Evolutionary conservation across 805 yeast species (phyloP), one percentile per base, ranked within the genome.

Genomic region (Saccharomycopsis schoenii): DNA sequence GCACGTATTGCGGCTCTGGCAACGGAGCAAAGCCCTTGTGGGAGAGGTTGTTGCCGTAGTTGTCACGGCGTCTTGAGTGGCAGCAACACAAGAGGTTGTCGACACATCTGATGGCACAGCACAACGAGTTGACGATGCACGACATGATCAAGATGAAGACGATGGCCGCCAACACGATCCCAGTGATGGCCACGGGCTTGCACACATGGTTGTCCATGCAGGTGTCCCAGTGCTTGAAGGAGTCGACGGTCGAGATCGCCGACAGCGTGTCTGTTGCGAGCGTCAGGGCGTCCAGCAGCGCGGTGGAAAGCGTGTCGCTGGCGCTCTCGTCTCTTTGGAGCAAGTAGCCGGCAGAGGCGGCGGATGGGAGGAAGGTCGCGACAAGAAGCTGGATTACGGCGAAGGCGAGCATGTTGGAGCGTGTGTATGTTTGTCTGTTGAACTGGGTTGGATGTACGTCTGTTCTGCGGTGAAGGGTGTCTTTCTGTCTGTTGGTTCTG

Each of bases 201-300:
- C 96, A 89, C 56, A 84, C 77, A 55, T 74, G 83, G 71, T 87
- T 86, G 68, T 79, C 86, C 93, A 87, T 88, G 72, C 96, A 89
- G 1, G 88, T 81, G 68, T 85, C 83, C 94, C 96, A 88, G 59
- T 70, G 66, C 68, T 76, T 81, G 75, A 86, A 86, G 5, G 87
- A 71, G 36, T 75, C 66, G 5, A 74, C 76, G 1, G 78, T 74
- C 24, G 70, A 66, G 14, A 66, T 63, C 1, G 58, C 55, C 19
- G 42, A 21, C 37, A 21, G 39, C 51, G 60, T 60, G 12, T 36
- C 54, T 17, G 40, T 43, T 36, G 41, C 47, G 25, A 15, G 34
- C 24, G 50, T 17, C 50, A 17, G 50, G 8, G 24, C 19, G 25
- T 42, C 50, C 50, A 42, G 50, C 25, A 9, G 12, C 12, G 50